Evolutionary conservation across 768 basidiomycete genomes (phyloP), one percentile per base, ranked within the genome.

Genomic region (Clitopilus hobsonii): DNA sequence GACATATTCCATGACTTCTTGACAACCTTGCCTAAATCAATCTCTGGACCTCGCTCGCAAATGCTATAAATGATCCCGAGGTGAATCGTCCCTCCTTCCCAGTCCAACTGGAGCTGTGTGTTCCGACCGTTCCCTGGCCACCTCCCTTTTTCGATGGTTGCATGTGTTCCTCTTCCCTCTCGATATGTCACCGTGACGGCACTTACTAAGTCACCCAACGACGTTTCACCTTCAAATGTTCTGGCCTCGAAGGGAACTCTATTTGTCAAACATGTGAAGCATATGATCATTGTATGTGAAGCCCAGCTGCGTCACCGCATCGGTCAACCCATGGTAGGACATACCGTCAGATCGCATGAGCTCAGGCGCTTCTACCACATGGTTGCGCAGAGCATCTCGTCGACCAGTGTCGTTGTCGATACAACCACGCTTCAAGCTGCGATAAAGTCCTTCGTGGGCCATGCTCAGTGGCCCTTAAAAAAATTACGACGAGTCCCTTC

Each of bases 1-100:
- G 73, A 71, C 71, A 72, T 68, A 68, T 68, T 75, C 75, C 75
- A 72, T 75, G 73, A 77, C 75, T 70, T 67, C 67, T 73, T 71
- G 69, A 68, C 72, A 67, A 65, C 65, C 58, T 61, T 61, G 58
- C 61, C 61, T 60, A 47, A 55, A 55, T 58, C 59, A 58, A 61
- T 61, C 61, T 53, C 58, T 56, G 58, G 49, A 52, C 59, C 67
- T 64, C 66, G 71, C 60, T 53, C 63, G 53, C 63, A 66, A 72
- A 67, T 66, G 52, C 69, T 77, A 78, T 79, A 79, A 79, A 78
- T 76, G 69, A 65, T 61, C 48, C 53, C 60, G 60, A 63, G 41
- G 18, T 45, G 41, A 18, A 45, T 23, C 18, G n/a, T 18, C 4
- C 41, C 41, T 45, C n/a, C n/a, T 20, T 45, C 41, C 30, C 41